phyloP scores from a whole-genome alignment of 345 rosid genomes.

The Camelina hispida region DNA sequence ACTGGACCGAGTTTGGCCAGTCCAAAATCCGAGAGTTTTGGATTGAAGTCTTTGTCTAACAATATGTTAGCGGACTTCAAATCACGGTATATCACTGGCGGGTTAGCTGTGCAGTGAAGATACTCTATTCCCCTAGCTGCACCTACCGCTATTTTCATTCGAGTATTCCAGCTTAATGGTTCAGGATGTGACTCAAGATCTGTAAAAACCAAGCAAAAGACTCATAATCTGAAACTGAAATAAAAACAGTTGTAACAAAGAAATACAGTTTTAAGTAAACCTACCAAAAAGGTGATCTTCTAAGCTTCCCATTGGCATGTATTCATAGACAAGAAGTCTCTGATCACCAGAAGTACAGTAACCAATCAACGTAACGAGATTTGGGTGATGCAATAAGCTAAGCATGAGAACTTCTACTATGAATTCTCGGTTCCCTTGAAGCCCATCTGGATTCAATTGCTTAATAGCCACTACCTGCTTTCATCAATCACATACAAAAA shows the following conservation, averaged over 20 bases:
- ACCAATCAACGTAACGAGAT: conserved; percentile 89
- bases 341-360: conserved; percentile 97
- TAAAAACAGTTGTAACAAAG: not conserved
- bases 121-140: conserved; percentile 91
- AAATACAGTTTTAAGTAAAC: conserved; percentile 15
- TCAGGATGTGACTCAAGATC: conserved; percentile 61
- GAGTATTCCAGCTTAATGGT: conserved; percentile 74
- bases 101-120: conserved; percentile 88
- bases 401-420: conserved; percentile 97
- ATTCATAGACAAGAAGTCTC: conserved; percentile 92
- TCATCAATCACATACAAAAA: conserved; percentile 25
- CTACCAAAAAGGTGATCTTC: conserved; percentile 96
- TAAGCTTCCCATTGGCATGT: conserved; percentile 93
- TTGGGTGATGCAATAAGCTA: conserved; percentile 83
- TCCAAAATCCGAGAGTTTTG: conserved; percentile 93
- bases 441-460: conserved; percentile 85
- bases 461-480: conserved; percentile 89
- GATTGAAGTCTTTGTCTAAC: conserved; percentile 73
- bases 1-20: conserved; percentile 96
- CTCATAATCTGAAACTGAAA: not conserved
- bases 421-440: conserved; percentile 90
- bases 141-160: conserved; percentile 89
- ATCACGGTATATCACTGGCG: conserved; percentile 95
- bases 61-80: conserved; percentile 90
- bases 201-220: conserved; percentile 34